These are phyloP conservation scores for Clohesyomyces aquaticus DNA, from an alignment of 495 filamentous ascomycete genomes.

Conservation along the genomic window DNA sequence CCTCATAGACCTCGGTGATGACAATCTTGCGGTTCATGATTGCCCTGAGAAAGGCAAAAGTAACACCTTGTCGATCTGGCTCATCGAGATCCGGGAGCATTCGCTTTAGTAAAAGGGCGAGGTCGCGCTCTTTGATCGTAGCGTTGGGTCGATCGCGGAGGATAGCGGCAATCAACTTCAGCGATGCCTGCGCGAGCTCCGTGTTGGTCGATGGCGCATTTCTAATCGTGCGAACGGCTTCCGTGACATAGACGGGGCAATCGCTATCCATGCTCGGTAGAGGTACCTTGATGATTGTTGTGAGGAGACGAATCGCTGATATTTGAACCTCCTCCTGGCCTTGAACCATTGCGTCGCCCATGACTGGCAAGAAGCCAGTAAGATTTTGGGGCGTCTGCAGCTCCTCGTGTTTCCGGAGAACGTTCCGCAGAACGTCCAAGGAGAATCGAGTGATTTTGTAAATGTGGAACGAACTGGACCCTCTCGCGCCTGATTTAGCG, in stretches of 20 bases:
- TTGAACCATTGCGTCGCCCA: slow-evolving; percentile 82
- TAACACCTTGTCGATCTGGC: slow-evolving; percentile 84
- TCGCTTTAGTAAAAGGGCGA: slow-evolving; percentile 81
- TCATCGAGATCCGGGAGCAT: slow-evolving; percentile 90
- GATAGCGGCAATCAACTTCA: slow-evolving; percentile 85
- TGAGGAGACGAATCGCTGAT: slow-evolving; percentile 79
- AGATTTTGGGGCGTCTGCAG: slow-evolving; percentile 79
- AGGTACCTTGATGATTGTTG: slow-evolving; percentile 82
- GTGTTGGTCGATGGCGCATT: slow-evolving; percentile 73
- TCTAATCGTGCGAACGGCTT: slow-evolving; percentile 80
- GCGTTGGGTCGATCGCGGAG: slow-evolving; percentile 78
- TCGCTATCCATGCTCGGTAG: slow-evolving; percentile 70
- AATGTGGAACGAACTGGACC: slow-evolving; percentile 71
- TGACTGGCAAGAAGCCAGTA: slow-evolving; percentile 79
- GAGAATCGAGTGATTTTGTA: slow-evolving; percentile 87
- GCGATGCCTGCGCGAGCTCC: slow-evolving; percentile 79
- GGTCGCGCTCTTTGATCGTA: slow-evolving; percentile 73
- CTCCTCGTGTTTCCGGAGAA: slow-evolving; percentile 77
- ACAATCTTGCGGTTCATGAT: slow-evolving; percentile 83
- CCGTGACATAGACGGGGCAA: slow-evolving; percentile 75
- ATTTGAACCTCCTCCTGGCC: slow-evolving; percentile 88
- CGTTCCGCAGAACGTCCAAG: slow-evolving; percentile 78
- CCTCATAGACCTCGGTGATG: slow-evolving; percentile 86
- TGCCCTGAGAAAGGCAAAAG: slow-evolving; percentile 89
- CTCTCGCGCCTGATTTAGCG: slow-evolving; percentile 67